Conservation (phyloP, 2,329 filamentous ascomycete species). For the Didymella pomorum region DNA sequence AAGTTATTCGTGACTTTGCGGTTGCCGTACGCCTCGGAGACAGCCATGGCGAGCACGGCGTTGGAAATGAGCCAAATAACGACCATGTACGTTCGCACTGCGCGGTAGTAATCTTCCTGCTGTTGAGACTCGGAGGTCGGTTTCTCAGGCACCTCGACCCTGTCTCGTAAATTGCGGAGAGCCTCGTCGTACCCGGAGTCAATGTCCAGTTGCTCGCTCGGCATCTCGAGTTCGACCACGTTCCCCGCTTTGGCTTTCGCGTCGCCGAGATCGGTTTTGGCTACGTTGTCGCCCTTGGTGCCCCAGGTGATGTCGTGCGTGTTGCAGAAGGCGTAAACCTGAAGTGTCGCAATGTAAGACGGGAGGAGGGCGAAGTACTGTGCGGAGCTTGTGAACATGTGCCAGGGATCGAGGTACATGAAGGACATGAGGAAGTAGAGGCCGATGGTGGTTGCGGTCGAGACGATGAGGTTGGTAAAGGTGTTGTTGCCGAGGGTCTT, state of each 20-base stretch:
- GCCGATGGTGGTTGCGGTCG: slow-evolving; percentile 85
- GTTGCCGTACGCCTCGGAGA: slow-evolving; percentile 82
- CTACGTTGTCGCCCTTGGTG: slow-evolving; percentile 96
- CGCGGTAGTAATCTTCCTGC: slow-evolving; percentile 98
- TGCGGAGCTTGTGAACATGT: slow-evolving; percentile 91
- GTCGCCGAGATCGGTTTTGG: slow-evolving; percentile 88
- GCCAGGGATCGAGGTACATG: slow-evolving; percentile 97
- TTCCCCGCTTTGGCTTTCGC: slow-evolving; percentile 77
- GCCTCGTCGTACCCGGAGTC: slow-evolving; percentile 98
- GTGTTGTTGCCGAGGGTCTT: slow-evolving; percentile 80
- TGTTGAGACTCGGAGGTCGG: slow-evolving; percentile 76
- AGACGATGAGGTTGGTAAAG: slow-evolving; percentile 94
- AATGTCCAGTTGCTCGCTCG: slow-evolving; percentile 95
- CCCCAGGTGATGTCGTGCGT: slow-evolving; percentile 99
- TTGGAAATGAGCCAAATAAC: slow-evolving; percentile 93
- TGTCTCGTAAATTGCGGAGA: slow-evolving; percentile 91
- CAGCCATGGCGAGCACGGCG: slow-evolving; percentile 89
- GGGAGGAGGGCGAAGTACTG: slow-evolving; percentile 96
- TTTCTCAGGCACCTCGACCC: slow-evolving; percentile 77
- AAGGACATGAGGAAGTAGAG: slow-evolving; percentile 97
- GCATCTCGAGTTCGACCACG: slow-evolving; percentile 96
- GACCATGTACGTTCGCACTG: slow-evolving; percentile 97
- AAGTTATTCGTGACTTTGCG: slow-evolving; percentile 79
- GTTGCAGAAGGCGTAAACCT: slow-evolving; percentile 99
- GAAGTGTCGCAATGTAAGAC: slow-evolving; percentile 93